Percentiles rank a stretch among this genome's conserved stretches.
Conservation (phyloP, 1,139 yeast species). For the Debaryomyces subglobosus region DNA sequence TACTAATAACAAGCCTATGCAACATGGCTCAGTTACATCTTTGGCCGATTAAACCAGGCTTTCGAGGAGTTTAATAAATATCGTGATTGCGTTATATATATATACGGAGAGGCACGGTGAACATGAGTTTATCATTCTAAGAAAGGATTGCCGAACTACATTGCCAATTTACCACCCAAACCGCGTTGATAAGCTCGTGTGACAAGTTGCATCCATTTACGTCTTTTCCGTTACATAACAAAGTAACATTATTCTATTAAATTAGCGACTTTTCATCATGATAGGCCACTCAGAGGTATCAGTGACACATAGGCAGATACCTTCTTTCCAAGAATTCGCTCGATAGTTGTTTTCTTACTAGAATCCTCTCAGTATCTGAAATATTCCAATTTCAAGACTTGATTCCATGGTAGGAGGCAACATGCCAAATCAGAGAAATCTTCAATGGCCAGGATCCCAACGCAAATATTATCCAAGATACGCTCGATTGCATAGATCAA, state of each 20-base stretch:
- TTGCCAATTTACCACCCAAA: too few species aligned
- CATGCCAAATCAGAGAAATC: too few species aligned
- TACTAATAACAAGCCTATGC: background rate
- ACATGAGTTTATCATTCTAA: too few species aligned
- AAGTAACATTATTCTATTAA: background rate
- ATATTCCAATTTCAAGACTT: too few species aligned
- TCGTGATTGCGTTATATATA: background rate
- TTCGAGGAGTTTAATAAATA: background rate
- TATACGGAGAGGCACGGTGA: background rate
- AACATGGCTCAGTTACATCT: background rate
- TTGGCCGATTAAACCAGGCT: background rate
- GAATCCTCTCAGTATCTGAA: background rate
- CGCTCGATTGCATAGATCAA: background rate
- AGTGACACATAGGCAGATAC: background rate
- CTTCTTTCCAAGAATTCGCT: background rate
- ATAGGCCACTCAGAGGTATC: background rate
- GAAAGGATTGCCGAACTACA: too few species aligned
- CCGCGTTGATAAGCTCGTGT: background rate
- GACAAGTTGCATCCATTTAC: background rate
- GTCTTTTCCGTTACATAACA: background rate
- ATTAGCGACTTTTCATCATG: background rate
- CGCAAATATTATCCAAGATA: background rate
- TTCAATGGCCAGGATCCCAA: too few species aligned
- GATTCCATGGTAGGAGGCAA: too few species aligned
- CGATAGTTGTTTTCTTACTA: background rate